Percentiles rank a stretch among this genome's conserved stretches.
Evolutionary conservation across 129 eudicot species (phyloP).

Genomic region (Gnaphalium uliginosum): DNA sequence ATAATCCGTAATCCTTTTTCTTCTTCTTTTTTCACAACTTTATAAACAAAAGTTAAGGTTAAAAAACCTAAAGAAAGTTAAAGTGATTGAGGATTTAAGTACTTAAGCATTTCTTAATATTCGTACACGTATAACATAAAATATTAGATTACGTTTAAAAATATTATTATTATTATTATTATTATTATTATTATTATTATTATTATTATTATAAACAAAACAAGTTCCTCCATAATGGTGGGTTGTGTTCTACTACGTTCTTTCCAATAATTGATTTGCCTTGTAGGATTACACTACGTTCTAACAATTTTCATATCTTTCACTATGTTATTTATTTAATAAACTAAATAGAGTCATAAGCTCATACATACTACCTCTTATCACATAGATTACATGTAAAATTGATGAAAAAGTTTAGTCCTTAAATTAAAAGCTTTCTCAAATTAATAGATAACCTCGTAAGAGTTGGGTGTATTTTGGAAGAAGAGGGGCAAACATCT

Average conservation of each 20-base stretch:
- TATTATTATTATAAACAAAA: not conserved
- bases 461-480: no score
- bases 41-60: not conserved
- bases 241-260: not conserved
- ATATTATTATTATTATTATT: no score
- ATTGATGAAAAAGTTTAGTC: no score
- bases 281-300: not conserved
- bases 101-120: not conserved
- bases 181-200: no score
- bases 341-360: not conserved
- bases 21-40: not conserved
- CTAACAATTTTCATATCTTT: not conserved
- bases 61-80: not conserved
- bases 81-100: not conserved
- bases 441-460: no score
- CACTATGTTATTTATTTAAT: not conserved
- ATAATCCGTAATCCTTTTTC: not conserved
- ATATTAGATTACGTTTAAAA: no score
- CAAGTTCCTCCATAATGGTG: not conserved
- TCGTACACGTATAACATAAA: not conserved
- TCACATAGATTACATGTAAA: no score
- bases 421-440: no score
- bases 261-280: not conserved
- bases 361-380: no score
- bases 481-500: no score